Base-by-base conservation (phyloP, 2,329 filamentous ascomycete genomes). In the Colletotrichum destructivum region DNA sequence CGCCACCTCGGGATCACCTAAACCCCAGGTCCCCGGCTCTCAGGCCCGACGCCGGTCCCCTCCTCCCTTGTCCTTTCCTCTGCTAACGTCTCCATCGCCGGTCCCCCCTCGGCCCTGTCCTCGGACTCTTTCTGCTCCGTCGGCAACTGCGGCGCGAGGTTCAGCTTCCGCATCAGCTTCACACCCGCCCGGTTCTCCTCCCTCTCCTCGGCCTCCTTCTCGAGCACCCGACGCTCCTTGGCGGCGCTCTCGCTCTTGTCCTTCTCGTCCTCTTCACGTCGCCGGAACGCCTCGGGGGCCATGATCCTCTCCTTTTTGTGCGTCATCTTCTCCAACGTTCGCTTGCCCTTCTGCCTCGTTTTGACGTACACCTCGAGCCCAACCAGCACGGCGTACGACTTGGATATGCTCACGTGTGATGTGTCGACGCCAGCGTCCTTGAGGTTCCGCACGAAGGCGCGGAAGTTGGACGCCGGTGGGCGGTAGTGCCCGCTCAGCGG, bases 401-500 rank as follows among this genome's bases (percentile, higher is more conserved):
- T 92, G 52, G 91, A 94, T 56, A 97, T 93, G 21, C 91, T 93
- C 13, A 97, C 91, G 35, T 89, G 91, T 16, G 88, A 90, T 89
- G 95, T 93, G 80, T 98, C 95, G 0, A 92, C 94, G 1, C 93
- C 93, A 42, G 88, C 88, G 0, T 91, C 90, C 75, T 91, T 90
- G 5, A 98, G 85, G 11, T 87, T 91, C 73, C 91, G 89, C 2
- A 97, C 88, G 77, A 98, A 97, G 1, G 92, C 91, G 40, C 93
- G 90, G 78, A 98, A 97, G 78, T 96, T 97, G 72, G 90, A 88
- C 4, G 93, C 90, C 0, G 95, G 94, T 0, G 95, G 95, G 0
- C 94, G 90, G 79, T 98, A 98, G 81, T 98, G 95, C 0, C 95
- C 95, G 76, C 89, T 92, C 1, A 90, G 82, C 2, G 88, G 94